Conservation (phyloP, 2,329 filamentous ascomycete species). For the Lachnellula cervina region DNA sequence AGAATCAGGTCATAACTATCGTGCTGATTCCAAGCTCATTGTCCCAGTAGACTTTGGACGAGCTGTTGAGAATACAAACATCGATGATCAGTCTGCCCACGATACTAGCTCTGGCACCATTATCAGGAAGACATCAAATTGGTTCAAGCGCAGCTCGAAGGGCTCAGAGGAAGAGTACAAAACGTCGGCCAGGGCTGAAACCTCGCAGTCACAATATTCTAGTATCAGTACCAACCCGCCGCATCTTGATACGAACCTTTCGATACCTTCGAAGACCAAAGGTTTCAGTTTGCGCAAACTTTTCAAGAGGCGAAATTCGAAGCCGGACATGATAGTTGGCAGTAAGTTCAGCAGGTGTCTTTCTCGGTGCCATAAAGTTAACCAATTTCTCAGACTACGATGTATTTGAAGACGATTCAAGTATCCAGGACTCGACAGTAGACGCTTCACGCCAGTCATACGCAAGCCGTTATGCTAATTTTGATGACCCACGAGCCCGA, state of each 20-base stretch:
- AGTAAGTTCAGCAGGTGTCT: conserved; percentile 20
- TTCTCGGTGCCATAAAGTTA: conserved; percentile 2
- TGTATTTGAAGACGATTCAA: conserved; percentile 24
- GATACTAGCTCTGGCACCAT: conserved; percentile 24
- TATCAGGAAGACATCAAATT: conserved; percentile 27
- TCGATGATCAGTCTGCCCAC: conserved; percentile 16
- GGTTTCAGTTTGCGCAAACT: conserved; percentile 26
- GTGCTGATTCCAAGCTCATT: conserved; percentile 2
- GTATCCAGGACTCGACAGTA: conserved; percentile 22
- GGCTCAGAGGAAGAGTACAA: conserved; percentile 16
- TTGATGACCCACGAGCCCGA: conserved; percentile 31
- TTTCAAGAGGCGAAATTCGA: conserved; percentile 27
- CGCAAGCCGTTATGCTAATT: conserved; percentile 35
- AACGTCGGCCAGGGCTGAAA: conserved; percentile 9
- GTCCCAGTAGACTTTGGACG: conserved; percentile 12
- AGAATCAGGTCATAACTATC: conserved; percentile 5
- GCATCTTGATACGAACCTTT: conserved; percentile 1
- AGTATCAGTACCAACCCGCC: conserved; percentile 12
- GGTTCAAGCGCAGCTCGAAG: conserved; percentile 31
- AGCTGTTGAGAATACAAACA: conserved; percentile 17
- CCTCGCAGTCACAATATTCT: conserved; percentile 12
- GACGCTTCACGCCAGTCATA: conserved; percentile 19
- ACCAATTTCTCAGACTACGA: conserved; percentile 20
- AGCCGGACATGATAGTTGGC: conserved; percentile 25
- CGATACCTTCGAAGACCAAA: conserved; percentile 24